These are phyloP conservation scores for Paramecium bursaria DNA, from an alignment of 73 alveolate species.

Conservation along the genomic window DNA sequence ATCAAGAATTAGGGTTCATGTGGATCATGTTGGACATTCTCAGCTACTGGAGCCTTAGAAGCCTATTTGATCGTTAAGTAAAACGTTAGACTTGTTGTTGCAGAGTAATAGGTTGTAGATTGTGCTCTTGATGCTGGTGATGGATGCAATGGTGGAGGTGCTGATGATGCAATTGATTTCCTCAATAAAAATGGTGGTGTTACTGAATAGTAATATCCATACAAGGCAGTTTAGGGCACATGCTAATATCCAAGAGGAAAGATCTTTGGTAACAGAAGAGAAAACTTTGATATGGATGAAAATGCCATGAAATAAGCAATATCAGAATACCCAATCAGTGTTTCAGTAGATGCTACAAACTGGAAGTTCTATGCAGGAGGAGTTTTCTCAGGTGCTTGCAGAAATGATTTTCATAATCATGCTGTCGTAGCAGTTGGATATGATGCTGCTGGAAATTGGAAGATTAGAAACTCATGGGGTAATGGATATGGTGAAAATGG, in stretches of 20 bases:
- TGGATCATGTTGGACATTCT: slow-evolving; percentile 92
- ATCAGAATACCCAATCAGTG: slow-evolving; percentile 65
- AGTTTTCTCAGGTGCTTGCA: slow-evolving; percentile 68
- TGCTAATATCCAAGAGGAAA: slow-evolving; percentile 39
- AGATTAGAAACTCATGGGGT: slow-evolving; percentile 65
- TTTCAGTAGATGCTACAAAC: slow-evolving; percentile 80
- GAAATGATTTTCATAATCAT: slow-evolving; percentile 70
- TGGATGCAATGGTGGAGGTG: slow-evolving; percentile 75
- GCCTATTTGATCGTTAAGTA: slow-evolving; percentile 71
- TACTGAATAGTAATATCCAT: slow-evolving; percentile 62
- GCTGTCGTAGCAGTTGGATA: slow-evolving; percentile 70
- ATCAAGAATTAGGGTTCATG: slow-evolving; percentile 84
- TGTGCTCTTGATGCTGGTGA: slow-evolving; percentile 76
- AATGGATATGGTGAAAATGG: slow-evolving; percentile 58
- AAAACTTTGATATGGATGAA: slow-evolving; percentile 19
- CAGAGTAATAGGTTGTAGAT: slow-evolving; percentile 81
- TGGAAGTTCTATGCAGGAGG: slow-evolving; percentile 79
- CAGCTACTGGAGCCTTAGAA: slow-evolving; percentile 84
- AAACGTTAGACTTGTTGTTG: slow-evolving; percentile 41
- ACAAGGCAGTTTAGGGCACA: slow-evolving; percentile 40
- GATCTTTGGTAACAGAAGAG: not conserved
- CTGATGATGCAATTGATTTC: slow-evolving; percentile 52
- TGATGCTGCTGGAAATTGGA: slow-evolving; percentile 63
- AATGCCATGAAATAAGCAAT: slow-evolving; percentile 62
- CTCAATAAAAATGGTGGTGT: slow-evolving; percentile 41